Conservation (phyloP, 768 basidiomycete genomes). For the Grammothele lineata region DNA sequence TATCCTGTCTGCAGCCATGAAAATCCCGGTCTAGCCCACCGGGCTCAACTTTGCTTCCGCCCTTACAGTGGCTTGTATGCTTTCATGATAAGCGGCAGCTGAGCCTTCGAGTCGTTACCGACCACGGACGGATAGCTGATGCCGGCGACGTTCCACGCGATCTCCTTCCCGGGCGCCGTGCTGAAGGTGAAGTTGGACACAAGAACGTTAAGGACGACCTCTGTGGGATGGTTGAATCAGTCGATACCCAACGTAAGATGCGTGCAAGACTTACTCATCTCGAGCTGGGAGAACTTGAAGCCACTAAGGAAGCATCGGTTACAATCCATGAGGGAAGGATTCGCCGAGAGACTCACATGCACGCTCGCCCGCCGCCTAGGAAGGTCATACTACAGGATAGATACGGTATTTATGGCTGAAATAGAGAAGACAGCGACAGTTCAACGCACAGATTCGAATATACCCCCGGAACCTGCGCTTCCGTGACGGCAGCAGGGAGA, state of each 20-base stretch:
- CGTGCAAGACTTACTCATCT: conserved; percentile 15
- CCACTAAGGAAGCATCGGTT: conserved; percentile 1
- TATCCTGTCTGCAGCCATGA: too few relatives aligned
- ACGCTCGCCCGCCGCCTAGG: conserved; percentile 38
- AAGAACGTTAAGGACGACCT: conserved; percentile 10
- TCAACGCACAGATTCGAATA: conserved; percentile 13
- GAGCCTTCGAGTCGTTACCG: not conserved
- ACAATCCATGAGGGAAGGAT: not conserved
- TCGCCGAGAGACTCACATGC: conserved; percentile 33
- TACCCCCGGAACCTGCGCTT: conserved; percentile 14
- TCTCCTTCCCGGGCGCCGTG: conserved; percentile 3
- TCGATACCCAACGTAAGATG: too few relatives aligned
- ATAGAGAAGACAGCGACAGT: not conserved
- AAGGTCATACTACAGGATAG: conserved; percentile 36
- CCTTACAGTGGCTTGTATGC: not conserved
- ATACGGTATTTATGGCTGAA: not conserved
- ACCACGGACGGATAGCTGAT: conserved; percentile 10
- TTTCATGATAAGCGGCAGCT: not conserved
- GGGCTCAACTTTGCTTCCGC: too few relatives aligned
- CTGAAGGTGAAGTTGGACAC: conserved; percentile 10
- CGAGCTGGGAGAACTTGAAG: conserved; percentile 20
- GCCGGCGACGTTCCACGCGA: conserved; percentile 12
- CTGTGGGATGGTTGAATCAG: too few relatives aligned
- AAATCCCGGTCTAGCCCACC: too few relatives aligned
- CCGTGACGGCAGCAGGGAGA: conserved; percentile 8